Evolutionary conservation across 176 grass and related monocot species (phyloP), one percentile per base, ranked within the genome.

Genomic region (Oryza officinalis): DNA sequence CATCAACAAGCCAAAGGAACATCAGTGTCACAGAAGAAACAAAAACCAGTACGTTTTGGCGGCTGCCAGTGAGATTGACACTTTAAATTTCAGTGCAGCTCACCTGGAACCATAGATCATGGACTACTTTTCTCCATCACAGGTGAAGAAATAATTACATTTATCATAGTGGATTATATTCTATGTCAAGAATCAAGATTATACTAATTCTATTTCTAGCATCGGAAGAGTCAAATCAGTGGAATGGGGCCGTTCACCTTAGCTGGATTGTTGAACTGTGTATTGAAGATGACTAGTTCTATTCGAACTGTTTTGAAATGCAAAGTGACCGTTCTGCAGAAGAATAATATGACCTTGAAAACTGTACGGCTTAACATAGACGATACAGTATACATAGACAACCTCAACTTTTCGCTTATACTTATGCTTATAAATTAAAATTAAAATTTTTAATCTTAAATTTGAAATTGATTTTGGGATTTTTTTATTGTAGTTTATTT

Each of bases 11-110:
- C 44, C 75, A 44, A 61, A 61, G 38, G 81, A 15, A 71, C 70
- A 64, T 84, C 85, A 31, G 72, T 75, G 76, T 84, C 80, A 84
- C 13, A 12, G 52, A 87, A 46, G 10, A 65, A 75, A 75, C 75
- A 90, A 87, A 84, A 87, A 64, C 31, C 40, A 26, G 9, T 54
- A 63, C 84, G 9, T 76, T 52, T 84, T 84, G 80, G 69, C 47
- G 28, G 60, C 49, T 90, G 74, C 10, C 72, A 60, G 68, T 78
- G 67, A 65, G 68, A 72, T 81, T 13, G 41, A 31, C 65, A n/a
- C 18, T 10, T 71, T 2, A 2, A 4, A 27, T 73, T 6, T 13
- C 13, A 30, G 26, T 78, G 66, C 66, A 77, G 61, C 9, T 43
- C 65, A 72, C 66, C 77, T 76, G 64, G 71, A 70, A 20, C 47